phyloP scores from a whole-genome alignment of 805 yeast genomes.

The Komagataella kurtzmanii region DNA sequence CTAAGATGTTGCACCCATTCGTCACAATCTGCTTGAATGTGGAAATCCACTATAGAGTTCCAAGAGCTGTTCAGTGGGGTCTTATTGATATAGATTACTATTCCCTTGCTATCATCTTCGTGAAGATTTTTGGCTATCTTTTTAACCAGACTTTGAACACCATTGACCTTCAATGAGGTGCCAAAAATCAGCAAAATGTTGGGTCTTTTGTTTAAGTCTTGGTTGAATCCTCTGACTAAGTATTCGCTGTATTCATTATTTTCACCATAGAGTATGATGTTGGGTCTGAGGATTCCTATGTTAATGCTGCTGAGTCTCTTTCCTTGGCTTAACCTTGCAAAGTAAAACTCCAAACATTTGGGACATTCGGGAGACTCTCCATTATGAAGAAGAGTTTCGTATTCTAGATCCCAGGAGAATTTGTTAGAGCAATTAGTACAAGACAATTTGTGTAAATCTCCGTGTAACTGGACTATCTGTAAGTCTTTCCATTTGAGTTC shows the following conservation, averaged over 20 bases:
- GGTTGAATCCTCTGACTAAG: conserved; percentile 56
- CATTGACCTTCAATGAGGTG: conserved; percentile 83
- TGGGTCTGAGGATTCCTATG: conserved; percentile 74
- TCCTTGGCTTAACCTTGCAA: conserved; percentile 49
- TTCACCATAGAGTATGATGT: conserved; percentile 87
- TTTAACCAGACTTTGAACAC: conserved; percentile 69
- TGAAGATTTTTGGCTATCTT: conserved; percentile 58
- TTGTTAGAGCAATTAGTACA: conserved; percentile 59
- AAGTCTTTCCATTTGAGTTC: conserved; percentile 38
- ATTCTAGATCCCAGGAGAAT: conserved; percentile 48
- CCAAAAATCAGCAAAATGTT: conserved; percentile 84
- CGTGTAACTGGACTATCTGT: conserved; percentile 85
- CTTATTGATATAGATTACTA: conserved; percentile 64
- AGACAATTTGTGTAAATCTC: conserved; percentile 62
- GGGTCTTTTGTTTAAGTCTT: conserved; percentile 57
- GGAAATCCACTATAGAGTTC: conserved; percentile 67
- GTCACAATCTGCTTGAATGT: conserved; percentile 72
- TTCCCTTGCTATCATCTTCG: conserved; percentile 51
- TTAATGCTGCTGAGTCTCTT: conserved; percentile 61
- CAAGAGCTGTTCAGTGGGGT: conserved; percentile 51
- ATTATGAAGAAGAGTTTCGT: conserved; percentile 29
- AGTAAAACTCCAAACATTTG: conserved; percentile 42
- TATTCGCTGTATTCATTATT: conserved; percentile 79
- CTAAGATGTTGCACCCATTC: conserved; percentile 52
- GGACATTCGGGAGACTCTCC: conserved; percentile 76